Evolutionary conservation across 2,329 filamentous ascomycete genomes (phyloP).

Genomic region (Trichophyton simii): DNA sequence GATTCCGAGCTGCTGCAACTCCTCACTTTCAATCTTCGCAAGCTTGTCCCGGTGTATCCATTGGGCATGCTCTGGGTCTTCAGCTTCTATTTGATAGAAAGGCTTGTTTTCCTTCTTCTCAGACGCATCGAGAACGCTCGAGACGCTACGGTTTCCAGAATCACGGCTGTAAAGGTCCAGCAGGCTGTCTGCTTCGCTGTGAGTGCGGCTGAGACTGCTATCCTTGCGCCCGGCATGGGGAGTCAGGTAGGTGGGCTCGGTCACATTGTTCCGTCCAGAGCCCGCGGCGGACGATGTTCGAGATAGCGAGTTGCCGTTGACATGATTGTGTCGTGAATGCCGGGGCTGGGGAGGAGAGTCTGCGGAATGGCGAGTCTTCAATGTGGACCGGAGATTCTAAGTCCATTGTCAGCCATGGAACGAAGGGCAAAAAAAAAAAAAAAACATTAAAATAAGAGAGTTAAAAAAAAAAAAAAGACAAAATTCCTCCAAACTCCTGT

Average conservation of each 20-base stretch:
- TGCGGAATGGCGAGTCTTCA: slow-evolving; percentile 26
- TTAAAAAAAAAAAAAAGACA: too few relatives aligned
- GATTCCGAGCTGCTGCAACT: slow-evolving; percentile 37
- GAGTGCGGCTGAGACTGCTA: slow-evolving; percentile 24
- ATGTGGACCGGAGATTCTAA: slow-evolving; percentile 3
- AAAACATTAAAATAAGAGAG: too few relatives aligned
- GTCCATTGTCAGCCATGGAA: not conserved
- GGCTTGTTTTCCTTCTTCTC: slow-evolving; percentile 16
- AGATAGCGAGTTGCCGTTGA: slow-evolving; percentile 18
- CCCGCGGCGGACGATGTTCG: slow-evolving; percentile 26
- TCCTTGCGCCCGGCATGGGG: slow-evolving; percentile 23
- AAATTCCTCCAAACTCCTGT: too few relatives aligned
- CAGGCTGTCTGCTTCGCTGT: slow-evolving; percentile 28
- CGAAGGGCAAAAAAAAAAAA: not conserved
- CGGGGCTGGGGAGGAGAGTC: slow-evolving; percentile 21
- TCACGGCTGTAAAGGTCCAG: slow-evolving; percentile 27
- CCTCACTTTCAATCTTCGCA: slow-evolving; percentile 39
- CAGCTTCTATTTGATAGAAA: slow-evolving; percentile 6
- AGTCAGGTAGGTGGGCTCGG: slow-evolving; percentile 21
- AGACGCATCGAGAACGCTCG: slow-evolving; percentile 17
- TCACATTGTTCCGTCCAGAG: slow-evolving; percentile 21
- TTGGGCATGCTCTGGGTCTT: slow-evolving; percentile 27
- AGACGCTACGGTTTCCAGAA: slow-evolving; percentile 15
- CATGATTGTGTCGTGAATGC: not conserved
- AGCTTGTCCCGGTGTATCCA: slow-evolving; percentile 42